A percentile compares a stretch with the other conserved stretches of the same genome.
Evolutionary conservation across 305 asterid genomes (phyloP).

Genomic region (Fraxinus platypoda): DNA sequence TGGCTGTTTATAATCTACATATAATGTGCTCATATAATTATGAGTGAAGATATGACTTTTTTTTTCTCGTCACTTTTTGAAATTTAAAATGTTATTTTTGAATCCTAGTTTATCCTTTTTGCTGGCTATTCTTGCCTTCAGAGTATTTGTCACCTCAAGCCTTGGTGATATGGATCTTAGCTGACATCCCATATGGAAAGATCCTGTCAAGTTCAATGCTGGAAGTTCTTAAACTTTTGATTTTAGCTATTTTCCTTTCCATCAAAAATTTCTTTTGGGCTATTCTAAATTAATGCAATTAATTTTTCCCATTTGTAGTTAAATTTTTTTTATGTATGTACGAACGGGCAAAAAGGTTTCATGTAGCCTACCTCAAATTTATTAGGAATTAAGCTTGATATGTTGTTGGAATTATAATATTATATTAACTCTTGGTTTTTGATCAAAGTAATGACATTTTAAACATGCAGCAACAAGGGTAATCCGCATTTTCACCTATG

Average conservation of each 20-base stretch:
- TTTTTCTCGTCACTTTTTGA: background rate
- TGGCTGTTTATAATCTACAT: background rate
- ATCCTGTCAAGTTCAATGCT: background rate
- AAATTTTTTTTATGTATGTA: background rate
- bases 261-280: background rate
- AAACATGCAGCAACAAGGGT: background rate
- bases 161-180: background rate
- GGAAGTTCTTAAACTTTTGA: background rate
- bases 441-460: background rate
- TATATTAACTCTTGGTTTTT: background rate
- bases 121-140: constrained; percentile 1
- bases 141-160: constrained; percentile 1
- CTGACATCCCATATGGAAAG: background rate
- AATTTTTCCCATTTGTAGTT: background rate
- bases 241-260: background rate
- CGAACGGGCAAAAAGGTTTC: background rate
- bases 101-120: background rate
- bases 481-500: background rate
- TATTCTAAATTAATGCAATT: background rate
- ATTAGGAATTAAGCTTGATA: background rate
- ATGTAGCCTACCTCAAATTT: background rate
- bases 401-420: background rate
- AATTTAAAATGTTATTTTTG: background rate
- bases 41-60: background rate
- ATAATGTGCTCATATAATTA: background rate